These are phyloP conservation scores for Eimeria tenella DNA, from an alignment of 169 alveolate species.

Conservation along the genomic window DNA sequence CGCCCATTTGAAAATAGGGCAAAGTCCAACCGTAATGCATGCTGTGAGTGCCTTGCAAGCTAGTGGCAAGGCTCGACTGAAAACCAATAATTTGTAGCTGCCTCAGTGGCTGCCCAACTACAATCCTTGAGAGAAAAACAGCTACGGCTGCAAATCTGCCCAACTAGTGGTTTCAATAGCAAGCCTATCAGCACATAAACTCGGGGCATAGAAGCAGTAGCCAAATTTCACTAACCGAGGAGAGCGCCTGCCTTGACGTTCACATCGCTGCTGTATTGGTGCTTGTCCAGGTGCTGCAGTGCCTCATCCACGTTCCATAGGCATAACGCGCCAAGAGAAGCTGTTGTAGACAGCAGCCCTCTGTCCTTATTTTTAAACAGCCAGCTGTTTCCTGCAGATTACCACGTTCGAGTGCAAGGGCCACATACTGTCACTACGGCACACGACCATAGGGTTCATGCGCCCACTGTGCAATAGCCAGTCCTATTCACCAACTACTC, in stretches of 20 bases:
- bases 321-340: constrained; percentile 93
- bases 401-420: neutral
- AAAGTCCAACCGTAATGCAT: too few species aligned
- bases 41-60: too few species aligned
- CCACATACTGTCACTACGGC: neutral
- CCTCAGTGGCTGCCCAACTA: too few species aligned
- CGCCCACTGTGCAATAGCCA: too few species aligned
- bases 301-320: constrained; percentile 99
- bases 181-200: neutral
- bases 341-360: constrained; percentile 97
- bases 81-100: too few species aligned
- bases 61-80: too few species aligned
- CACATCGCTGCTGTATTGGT: constrained; percentile 96
- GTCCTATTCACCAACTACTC: too few species aligned
- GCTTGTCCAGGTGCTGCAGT: constrained; percentile 92
- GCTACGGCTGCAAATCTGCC: neutral
- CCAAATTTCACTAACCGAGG: constrained; percentile 86
- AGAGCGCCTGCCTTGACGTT: constrained; percentile 97
- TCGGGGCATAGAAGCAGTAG: too few species aligned
- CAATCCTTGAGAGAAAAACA: too few species aligned
- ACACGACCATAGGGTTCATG: too few species aligned
- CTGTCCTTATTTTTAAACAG: constrained; percentile 96
- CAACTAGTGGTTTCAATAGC: neutral
- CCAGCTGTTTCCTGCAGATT: constrained; percentile 91
- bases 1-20: too few species aligned